phyloP scores from a whole-genome alignment of 805 yeast species.

The Schizosaccharomyces osmophilus region DNA sequence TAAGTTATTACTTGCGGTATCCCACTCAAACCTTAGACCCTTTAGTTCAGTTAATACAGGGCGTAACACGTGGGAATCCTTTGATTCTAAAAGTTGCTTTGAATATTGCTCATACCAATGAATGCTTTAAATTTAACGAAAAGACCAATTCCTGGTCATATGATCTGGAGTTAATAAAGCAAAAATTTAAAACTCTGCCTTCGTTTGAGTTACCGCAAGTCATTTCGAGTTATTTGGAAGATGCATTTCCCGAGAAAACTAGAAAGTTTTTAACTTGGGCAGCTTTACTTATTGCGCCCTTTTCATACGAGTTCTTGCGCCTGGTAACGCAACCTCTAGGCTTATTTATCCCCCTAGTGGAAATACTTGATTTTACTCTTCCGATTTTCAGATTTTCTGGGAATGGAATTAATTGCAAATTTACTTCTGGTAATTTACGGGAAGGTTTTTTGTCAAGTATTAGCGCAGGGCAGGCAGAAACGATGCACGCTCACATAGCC shows the following conservation, averaged over 20 bases:
- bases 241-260: neutral
- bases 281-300: neutral
- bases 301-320: neutral
- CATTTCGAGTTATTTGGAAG: neutral
- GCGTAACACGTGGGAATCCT: neutral
- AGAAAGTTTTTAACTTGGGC: neutral
- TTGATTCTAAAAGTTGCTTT: neutral
- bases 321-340: neutral
- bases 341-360: neutral
- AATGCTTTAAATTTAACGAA: neutral
- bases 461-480: conserved; percentile 4
- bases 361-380: conserved; percentile 5
- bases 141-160: neutral
- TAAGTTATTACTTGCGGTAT: neutral
- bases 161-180: neutral
- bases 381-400: conserved; percentile 2
- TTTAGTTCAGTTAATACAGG: neutral
- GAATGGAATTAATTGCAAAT: conserved; percentile 3
- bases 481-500: conserved; percentile 7
- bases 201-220: neutral
- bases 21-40: neutral
- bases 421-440: conserved; percentile 4
- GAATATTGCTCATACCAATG: neutral
- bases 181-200: neutral
- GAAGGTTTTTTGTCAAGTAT: conserved; percentile 5